Percentiles rank a stretch among this genome's conserved stretches.
phyloP scores from a whole-genome alignment of 768 basidiomycete genomes.

The Mycena filopes region DNA sequence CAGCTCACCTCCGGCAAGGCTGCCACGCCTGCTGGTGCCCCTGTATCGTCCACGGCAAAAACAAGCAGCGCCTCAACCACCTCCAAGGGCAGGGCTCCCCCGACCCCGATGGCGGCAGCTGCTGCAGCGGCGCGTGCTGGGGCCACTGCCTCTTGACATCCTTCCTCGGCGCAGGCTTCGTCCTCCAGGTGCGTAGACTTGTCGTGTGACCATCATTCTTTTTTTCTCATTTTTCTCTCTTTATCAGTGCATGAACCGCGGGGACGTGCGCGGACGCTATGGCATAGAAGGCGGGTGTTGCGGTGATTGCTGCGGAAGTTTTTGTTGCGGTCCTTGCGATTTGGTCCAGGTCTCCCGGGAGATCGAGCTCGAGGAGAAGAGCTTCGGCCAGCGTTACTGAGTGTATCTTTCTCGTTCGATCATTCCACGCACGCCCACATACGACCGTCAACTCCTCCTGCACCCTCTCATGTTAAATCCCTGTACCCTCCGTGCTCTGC shows the following conservation, averaged over 20 bases:
- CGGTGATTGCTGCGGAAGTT: constrained; percentile 55
- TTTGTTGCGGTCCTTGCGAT: constrained; percentile 58
- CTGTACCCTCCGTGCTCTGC: neutral
- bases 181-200: constrained; percentile 21
- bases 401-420: neutral
- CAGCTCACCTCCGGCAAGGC: constrained; percentile 30
- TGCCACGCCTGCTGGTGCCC: constrained; percentile 48
- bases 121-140: constrained; percentile 34
- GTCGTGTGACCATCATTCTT: neutral
- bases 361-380: constrained; percentile 58
- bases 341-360: constrained; percentile 61
- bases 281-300: constrained; percentile 55
- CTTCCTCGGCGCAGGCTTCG: constrained; percentile 16
- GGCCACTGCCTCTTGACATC: constrained; percentile 20
- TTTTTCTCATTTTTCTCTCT: neutral
- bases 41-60: constrained; percentile 50
- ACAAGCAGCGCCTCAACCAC: constrained; percentile 47
- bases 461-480: neutral
- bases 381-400: constrained; percentile 34
- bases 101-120: constrained; percentile 49
- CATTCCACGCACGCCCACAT: neutral
- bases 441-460: neutral
- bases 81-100: constrained; percentile 43
- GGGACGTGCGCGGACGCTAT: constrained; percentile 54
- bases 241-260: constrained; percentile 49